Conservation (phyloP, 2,329 filamentous ascomycete species). For the Fusarium sp. region DNA sequence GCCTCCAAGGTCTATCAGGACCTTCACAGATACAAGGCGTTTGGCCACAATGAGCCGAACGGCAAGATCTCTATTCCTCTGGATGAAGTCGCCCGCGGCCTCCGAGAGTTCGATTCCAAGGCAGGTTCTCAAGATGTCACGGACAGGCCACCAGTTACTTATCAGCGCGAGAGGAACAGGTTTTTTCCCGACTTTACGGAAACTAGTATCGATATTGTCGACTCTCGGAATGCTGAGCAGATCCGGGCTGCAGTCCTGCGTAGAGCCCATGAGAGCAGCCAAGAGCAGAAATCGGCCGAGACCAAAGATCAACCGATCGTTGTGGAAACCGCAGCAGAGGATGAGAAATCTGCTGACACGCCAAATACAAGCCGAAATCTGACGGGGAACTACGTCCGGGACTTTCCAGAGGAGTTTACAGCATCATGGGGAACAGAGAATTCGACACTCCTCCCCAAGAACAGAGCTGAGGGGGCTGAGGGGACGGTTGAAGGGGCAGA, state of each 20-base stretch:
- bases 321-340: constrained; percentile 13
- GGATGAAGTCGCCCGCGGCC: constrained; percentile 51
- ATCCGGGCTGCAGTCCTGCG: constrained; percentile 49
- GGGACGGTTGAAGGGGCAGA: background rate
- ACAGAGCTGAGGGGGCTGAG: constrained; percentile 4
- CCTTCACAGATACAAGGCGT: constrained; percentile 54
- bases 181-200: constrained; percentile 33
- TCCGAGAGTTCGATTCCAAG: constrained; percentile 55
- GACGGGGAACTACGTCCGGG: constrained; percentile 62
- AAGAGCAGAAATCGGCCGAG: constrained; percentile 19
- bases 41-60: constrained; percentile 53
- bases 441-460: constrained; percentile 44
- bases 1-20: constrained; percentile 56
- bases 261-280: constrained; percentile 41
- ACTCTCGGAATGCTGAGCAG: constrained; percentile 47
- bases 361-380: constrained; percentile 38
- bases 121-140: constrained; percentile 41
- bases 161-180: constrained; percentile 40
- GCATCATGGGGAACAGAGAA: constrained; percentile 54
- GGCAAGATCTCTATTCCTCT: constrained; percentile 44
- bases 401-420: constrained; percentile 66
- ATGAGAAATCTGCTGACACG: background rate
- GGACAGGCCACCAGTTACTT: constrained; percentile 44
- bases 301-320: constrained; percentile 20
- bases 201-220: constrained; percentile 33